These are phyloP conservation scores for Arachnomyces sp. DNA, from an alignment of 2,329 filamentous ascomycete species.

Conservation along the genomic window DNA sequence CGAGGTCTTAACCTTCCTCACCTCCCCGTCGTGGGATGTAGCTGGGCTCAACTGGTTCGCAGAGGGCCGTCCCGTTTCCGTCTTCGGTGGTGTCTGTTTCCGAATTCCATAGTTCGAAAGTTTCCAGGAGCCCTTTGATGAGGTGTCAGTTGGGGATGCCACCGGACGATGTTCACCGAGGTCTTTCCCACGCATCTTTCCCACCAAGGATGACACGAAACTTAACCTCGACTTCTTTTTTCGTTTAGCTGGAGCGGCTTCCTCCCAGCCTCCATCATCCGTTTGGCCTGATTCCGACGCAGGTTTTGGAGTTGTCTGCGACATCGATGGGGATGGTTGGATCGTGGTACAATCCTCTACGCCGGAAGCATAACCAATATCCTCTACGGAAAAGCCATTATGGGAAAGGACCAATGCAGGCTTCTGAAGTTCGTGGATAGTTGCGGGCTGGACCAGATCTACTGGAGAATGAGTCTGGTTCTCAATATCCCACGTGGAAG, in stretches of 20 bases:
- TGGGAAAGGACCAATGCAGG: background rate
- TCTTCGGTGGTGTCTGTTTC: constrained; percentile 18
- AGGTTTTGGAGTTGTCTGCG: constrained; percentile 17
- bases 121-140: constrained; percentile 26
- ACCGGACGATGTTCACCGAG: constrained; percentile 17
- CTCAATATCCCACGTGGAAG: constrained; percentile 17
- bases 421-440: constrained; percentile 6
- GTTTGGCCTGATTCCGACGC: constrained; percentile 16
- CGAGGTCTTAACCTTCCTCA: constrained; percentile 6
- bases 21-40: constrained; percentile 14
- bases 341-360: constrained; percentile 9
- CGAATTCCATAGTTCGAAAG: constrained; percentile 14
- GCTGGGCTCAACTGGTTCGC: constrained; percentile 31
- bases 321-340: constrained; percentile 10
- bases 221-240: constrained; percentile 10
- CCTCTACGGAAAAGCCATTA: background rate
- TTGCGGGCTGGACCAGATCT: constrained; percentile 8
- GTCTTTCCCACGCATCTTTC: constrained; percentile 12
- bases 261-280: constrained; percentile 26
- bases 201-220: constrained; percentile 1
- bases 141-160: constrained; percentile 18
- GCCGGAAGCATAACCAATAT: constrained; percentile 10
- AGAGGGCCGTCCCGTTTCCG: constrained; percentile 32
- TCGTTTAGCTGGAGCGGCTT: constrained; percentile 16
- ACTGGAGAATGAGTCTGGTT: constrained; percentile 12